Percentiles rank a stretch among this genome's conserved stretches.
phyloP scores from a whole-genome alignment of 192 early-diverging fungal genomes.

The Coemansia nantahalensis region DNA sequence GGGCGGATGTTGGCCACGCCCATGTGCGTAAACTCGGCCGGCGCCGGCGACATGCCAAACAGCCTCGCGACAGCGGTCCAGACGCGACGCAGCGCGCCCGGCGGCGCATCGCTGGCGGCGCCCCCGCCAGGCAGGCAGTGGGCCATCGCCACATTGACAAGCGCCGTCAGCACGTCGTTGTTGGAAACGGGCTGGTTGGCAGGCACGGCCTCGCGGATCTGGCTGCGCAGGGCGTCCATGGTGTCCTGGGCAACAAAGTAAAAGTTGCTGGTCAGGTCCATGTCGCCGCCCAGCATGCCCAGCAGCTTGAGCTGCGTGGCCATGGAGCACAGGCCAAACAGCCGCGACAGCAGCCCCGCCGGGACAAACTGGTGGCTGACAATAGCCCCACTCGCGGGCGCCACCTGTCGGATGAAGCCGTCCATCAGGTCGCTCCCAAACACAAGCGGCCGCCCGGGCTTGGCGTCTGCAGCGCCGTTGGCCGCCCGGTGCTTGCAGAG shows the following conservation, averaged over 20 bases:
- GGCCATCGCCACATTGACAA: conserved; percentile 4
- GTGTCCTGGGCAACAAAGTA: conserved; percentile 5
- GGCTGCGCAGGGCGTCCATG: neutral
- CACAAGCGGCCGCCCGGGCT: neutral
- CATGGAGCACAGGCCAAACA: conserved; percentile 7
- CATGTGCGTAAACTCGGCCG: neutral
- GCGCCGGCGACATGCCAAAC: too few species aligned
- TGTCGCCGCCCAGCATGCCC: neutral
- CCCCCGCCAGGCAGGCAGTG: neutral
- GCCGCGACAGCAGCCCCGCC: neutral
- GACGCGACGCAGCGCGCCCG: too few species aligned
- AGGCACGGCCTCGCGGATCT: neutral
- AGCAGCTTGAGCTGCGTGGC: conserved; percentile 1
- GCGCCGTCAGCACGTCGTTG: conserved; percentile 14
- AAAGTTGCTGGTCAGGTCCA: neutral
- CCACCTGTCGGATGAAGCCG: neutral
- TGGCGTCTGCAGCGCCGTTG: neutral
- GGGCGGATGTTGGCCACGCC: neutral
- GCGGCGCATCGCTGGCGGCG: neutral
- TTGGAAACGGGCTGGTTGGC: neutral
- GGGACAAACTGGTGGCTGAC: neutral
- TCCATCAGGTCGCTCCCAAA: neutral
- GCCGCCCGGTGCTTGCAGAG: neutral
- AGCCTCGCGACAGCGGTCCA: neutral
- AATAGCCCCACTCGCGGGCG: neutral